Conservation (phyloP, 2,329 filamentous ascomycete species). For the Nakataea oryzae region DNA sequence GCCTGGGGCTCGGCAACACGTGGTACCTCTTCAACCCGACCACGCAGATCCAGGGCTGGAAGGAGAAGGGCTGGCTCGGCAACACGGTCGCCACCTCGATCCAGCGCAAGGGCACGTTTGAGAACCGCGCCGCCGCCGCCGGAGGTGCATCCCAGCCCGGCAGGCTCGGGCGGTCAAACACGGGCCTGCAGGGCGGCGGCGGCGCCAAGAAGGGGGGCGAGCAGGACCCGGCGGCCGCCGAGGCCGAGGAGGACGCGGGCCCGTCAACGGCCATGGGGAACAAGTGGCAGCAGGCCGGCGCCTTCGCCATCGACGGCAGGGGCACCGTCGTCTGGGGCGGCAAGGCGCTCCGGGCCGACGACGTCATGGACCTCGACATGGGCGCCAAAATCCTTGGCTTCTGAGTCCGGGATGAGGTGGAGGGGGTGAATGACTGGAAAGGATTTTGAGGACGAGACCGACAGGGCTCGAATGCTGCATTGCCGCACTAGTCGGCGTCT, state of each 20-base stretch:
- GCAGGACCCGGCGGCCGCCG: constrained; percentile 10
- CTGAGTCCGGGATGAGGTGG: no score
- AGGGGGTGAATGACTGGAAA: no score
- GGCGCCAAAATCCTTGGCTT: constrained; percentile 25
- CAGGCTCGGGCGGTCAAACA: constrained; percentile 5
- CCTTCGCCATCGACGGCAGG: constrained; percentile 38
- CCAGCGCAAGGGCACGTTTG: constrained; percentile 20
- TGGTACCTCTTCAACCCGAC: constrained; percentile 44
- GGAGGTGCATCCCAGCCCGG: constrained; percentile 3
- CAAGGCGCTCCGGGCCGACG: constrained; percentile 35
- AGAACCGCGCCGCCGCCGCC: constrained; percentile 22
- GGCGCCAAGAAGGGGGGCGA: background rate
- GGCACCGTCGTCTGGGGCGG: constrained; percentile 39
- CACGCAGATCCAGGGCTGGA: constrained; percentile 40
- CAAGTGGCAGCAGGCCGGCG: constrained; percentile 45
- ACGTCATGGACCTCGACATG: constrained; percentile 43
- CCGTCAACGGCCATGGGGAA: constrained; percentile 37
- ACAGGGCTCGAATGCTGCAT: background rate
- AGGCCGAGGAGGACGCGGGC: constrained; percentile 15
- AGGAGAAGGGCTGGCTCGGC: constrained; percentile 44
- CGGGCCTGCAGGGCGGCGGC: background rate
- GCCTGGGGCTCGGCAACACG: constrained; percentile 37
- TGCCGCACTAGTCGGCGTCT: no score
- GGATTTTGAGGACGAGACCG: no score
- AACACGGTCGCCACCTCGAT: constrained; percentile 37